Percentiles rank a stretch among this genome's conserved stretches.
Evolutionary conservation across 192 early-diverging fungal species (phyloP).

Genomic region (Gaertneriomyces sp.): DNA sequence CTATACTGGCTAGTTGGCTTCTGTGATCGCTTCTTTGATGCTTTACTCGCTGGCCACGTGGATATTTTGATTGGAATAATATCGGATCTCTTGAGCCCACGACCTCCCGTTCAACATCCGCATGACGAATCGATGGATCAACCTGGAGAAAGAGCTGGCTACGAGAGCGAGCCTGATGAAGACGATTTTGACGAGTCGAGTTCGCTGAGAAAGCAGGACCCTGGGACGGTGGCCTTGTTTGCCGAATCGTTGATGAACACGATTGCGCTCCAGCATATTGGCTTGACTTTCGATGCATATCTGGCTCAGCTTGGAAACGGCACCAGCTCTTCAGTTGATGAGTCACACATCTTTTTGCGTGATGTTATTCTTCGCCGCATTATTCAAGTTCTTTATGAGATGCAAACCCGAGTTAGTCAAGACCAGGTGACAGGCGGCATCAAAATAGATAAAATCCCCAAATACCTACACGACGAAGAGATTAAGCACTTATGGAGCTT

Average conservation of each 20-base stretch:
- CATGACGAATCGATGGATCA: constrained; percentile 38
- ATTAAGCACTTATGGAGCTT: constrained; percentile 34
- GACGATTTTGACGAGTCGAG: constrained; percentile 17
- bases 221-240: constrained; percentile 1
- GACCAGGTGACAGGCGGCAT: constrained; percentile 25
- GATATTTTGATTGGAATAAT: constrained; percentile 34
- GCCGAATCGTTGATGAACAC: constrained; percentile 29
- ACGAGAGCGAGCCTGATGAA: constrained; percentile 38
- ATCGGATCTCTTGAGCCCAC: constrained; percentile 35
- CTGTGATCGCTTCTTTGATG: constrained; percentile 44
- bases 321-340: constrained; percentile 14
- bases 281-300: constrained; percentile 40
- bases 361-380: constrained; percentile 31
- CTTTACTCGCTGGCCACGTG: constrained; percentile 41
- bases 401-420: constrained; percentile 29
- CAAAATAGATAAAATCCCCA: constrained; percentile 29
- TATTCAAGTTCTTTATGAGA: constrained; percentile 21
- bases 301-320: constrained; percentile 28
- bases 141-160: constrained; percentile 11
- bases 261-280: constrained; percentile 37
- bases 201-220: constrained; percentile 22
- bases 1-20: constrained; percentile 45
- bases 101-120: constrained; percentile 1
- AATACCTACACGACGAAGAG: constrained; percentile 28
- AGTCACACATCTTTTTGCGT: constrained; percentile 30